phyloP scores from a whole-genome alignment of 2,329 filamentous ascomycete genomes.

The Venturia asperata region DNA sequence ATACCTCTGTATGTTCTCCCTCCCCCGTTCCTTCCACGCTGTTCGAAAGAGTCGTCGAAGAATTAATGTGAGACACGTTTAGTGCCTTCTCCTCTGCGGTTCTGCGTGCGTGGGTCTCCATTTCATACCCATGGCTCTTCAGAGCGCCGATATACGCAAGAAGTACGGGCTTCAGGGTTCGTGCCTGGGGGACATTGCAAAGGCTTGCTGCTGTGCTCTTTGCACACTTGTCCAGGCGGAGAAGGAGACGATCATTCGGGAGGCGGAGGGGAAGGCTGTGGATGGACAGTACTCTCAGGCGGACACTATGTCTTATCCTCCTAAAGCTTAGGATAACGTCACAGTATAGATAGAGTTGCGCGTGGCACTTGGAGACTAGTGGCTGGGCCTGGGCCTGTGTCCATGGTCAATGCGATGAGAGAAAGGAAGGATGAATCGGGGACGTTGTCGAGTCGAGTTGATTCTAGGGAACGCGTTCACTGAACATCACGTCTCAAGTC shows the following conservation, averaged over 20 bases:
- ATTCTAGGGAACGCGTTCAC: no score
- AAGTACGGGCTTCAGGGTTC: constrained; percentile 26
- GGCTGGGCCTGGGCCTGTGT: no score
- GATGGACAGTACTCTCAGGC: neutral
- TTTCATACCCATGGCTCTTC: constrained; percentile 24
- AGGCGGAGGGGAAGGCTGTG: constrained; percentile 18
- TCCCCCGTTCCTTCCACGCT: neutral
- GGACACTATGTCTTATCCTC: constrained; percentile 12
- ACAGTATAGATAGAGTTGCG: neutral
- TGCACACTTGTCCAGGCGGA: constrained; percentile 24
- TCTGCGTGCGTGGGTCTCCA: constrained; percentile 23
- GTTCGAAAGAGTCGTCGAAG: neutral
- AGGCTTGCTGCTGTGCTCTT: constrained; percentile 26
- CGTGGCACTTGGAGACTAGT: neutral
- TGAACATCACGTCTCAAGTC: no score
- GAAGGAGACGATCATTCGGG: constrained; percentile 23
- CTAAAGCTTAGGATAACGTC: neutral
- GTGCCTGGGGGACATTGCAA: constrained; percentile 24
- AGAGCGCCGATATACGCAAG: constrained; percentile 26
- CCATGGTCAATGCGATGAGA: neutral
- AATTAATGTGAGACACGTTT: neutral
- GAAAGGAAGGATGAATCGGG: neutral
- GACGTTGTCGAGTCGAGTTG: no score
- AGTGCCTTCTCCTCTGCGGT: constrained; percentile 26
- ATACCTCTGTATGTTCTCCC: constrained; percentile 26